Percentiles rank a stretch among this genome's conserved stretches.
phyloP scores from a whole-genome alignment of 805 yeast species.

The Sugiyamaella boreocaroliniensis region DNA sequence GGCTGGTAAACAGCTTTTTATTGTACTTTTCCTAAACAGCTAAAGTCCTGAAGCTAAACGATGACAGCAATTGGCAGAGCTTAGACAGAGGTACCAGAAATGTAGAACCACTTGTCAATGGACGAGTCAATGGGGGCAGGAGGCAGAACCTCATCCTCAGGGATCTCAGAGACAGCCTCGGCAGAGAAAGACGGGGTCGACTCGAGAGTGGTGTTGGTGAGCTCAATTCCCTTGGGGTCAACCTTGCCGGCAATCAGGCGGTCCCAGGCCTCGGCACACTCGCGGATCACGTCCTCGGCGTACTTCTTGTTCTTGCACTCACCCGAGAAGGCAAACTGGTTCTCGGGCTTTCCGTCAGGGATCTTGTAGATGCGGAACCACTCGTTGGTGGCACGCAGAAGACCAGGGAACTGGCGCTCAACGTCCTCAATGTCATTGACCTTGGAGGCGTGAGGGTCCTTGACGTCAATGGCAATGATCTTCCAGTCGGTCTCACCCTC shows the following conservation, averaged over 20 bases:
- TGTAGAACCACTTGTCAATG: slow-evolving; percentile 97
- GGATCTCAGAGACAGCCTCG: slow-evolving; percentile 34
- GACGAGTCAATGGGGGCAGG: slow-evolving; percentile 96
- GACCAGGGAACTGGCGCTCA: slow-evolving; percentile 81
- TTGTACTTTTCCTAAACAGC: not conserved
- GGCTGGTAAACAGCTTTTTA: not conserved
- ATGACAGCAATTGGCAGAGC: not conserved
- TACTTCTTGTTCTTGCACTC: slow-evolving; percentile 81
- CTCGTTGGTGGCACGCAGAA: slow-evolving; percentile 87
- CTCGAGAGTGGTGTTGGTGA: slow-evolving; percentile 68
- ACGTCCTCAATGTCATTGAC: slow-evolving; percentile 89
- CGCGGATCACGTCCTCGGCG: slow-evolving; percentile 76
- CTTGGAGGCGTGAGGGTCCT: slow-evolving; percentile 84
- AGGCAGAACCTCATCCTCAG: slow-evolving; percentile 63
- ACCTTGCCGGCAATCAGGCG: slow-evolving; percentile 59
- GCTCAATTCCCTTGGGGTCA: slow-evolving; percentile 59
- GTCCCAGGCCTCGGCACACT: slow-evolving; percentile 82
- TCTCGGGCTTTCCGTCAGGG: slow-evolving; percentile 97
- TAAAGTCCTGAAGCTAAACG: not conserved
- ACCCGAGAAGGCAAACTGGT: slow-evolving; percentile 95
- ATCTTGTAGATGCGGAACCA: slow-evolving; percentile 98
- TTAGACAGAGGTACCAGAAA: slow-evolving; percentile 42
- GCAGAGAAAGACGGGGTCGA: slow-evolving; percentile 49
- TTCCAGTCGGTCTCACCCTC: slow-evolving; percentile 99
- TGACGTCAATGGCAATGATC: slow-evolving; percentile 78